These are phyloP conservation scores for Zygosaccharomyces bailii DNA, from an alignment of 805 yeast genomes.

Conservation along the genomic window DNA sequence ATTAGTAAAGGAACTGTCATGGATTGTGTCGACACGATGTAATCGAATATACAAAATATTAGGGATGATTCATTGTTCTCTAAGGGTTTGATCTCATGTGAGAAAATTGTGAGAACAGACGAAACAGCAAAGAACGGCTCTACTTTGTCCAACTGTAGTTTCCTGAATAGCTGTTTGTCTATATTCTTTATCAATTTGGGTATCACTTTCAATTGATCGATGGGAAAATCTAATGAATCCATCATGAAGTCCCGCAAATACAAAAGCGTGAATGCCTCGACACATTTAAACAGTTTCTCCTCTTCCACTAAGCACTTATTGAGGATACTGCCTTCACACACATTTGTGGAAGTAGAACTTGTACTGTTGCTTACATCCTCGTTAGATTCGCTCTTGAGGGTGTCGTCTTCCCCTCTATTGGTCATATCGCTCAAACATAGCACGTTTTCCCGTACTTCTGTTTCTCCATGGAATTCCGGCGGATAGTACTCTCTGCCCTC, in stretches of 20 bases:
- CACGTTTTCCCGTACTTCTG: conserved; percentile 10
- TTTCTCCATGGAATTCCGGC: not conserved
- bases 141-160: conserved; percentile 38
- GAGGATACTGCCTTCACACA: conserved; percentile 12
- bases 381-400: not conserved
- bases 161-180: conserved; percentile 44
- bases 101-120: conserved; percentile 68
- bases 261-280: conserved; percentile 54
- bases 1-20: conserved; percentile 55
- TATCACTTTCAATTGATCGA: conserved; percentile 62
- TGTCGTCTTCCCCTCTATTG: conserved; percentile 18
- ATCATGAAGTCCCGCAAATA: conserved; percentile 86
- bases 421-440: conserved; percentile 19
- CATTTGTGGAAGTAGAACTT: conserved; percentile 20
- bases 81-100: conserved; percentile 57
- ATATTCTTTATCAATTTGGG: conserved; percentile 53
- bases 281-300: conserved; percentile 40
- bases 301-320: conserved; percentile 16
- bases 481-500: conserved; percentile 13
- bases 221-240: conserved; percentile 59
- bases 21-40: conserved; percentile 54
- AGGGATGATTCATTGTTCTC: conserved; percentile 37
- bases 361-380: conserved; percentile 15
- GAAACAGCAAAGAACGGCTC: conserved; percentile 71
- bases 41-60: conserved; percentile 65